Base-by-base conservation (phyloP, 371 early-diverging fungal genomes). In the Lichtheimia hyalospora region DNA sequence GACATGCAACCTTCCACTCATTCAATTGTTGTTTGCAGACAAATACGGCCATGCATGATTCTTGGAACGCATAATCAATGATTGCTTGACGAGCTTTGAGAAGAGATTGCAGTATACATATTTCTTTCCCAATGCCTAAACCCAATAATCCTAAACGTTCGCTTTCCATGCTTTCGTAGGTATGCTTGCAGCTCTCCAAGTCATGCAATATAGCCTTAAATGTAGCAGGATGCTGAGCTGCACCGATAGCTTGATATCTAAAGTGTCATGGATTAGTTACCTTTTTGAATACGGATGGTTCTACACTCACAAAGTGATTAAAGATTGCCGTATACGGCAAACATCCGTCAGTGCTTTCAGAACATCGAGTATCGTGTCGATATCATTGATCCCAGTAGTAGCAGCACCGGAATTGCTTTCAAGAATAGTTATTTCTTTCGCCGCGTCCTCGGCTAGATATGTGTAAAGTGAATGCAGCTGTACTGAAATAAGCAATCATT, bases 41-140 rank as follows among this genome's bases (percentile, higher is more conserved):
- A 63, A 76, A 81, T 15, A 86, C 49, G 7, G 81, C 62, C 8
- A 80, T 83, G 50, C 79, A 78, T 1, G 86, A 66, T 43, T 82
- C 81, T 46, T 84, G 84, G 42, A 84, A 78, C 0, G 84, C 82
- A 66, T 84, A 86, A 24, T 81, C 72, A 4, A 68, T 68, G 24
- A 84, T 73, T 0, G 82, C 75, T 24, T 66, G 71, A 42, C 80
- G 68, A 34, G 82, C 70, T 52, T 72, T 57, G 3, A 86, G 61
- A 2, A 82, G 58, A 12, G 73, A 66, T 10, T 62, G 71, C 25
- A 86, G 54, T 0, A 79, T 65, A 16, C 58, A 60, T 14, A 86
- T 77, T 52, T 86, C 86, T 23, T 64, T 70, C 16, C 71, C 73
- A 2, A 86, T 70, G 0, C 83, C 82, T 12, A 66, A 10, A 0